These are phyloP conservation scores for Capsicum chinense DNA, from an alignment of 257 asterid genomes.

Conservation along the genomic window DNA sequence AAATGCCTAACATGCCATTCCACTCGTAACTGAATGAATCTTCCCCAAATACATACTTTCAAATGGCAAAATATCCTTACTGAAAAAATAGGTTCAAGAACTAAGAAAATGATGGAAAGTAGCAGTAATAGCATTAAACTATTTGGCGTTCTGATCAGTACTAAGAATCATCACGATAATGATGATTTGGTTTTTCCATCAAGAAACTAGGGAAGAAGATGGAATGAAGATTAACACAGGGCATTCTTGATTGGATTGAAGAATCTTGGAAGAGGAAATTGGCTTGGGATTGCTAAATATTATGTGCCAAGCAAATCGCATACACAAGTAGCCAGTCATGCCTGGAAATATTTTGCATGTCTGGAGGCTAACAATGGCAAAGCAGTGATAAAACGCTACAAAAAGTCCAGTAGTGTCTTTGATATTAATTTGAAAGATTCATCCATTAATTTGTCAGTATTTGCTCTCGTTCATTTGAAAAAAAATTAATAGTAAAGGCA, in stretches of 20 bases:
- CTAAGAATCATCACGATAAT: background rate
- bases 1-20: background rate
- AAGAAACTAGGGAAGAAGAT: background rate
- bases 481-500: no score
- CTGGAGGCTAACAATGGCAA: no score
- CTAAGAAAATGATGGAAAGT: background rate
- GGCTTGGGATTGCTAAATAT: background rate
- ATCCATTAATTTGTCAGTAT: no score
- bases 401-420: no score
- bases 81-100: no score
- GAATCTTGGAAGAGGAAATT: background rate
- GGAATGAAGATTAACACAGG: background rate
- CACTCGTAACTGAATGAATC: no score
- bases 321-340: background rate
- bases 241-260: conserved; percentile 1
- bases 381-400: no score
- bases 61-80: no score
- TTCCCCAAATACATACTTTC: background rate
- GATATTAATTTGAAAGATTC: no score
- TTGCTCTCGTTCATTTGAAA: no score
- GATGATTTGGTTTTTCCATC: no score
- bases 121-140: background rate
- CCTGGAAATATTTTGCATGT: background rate
- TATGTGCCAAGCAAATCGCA: background rate
- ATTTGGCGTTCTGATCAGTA: background rate